A percentile compares a stretch with the other conserved stretches of the same genome.
Conservation (phyloP, 306 rosid genomes). For the Cucumis hystrix region DNA sequence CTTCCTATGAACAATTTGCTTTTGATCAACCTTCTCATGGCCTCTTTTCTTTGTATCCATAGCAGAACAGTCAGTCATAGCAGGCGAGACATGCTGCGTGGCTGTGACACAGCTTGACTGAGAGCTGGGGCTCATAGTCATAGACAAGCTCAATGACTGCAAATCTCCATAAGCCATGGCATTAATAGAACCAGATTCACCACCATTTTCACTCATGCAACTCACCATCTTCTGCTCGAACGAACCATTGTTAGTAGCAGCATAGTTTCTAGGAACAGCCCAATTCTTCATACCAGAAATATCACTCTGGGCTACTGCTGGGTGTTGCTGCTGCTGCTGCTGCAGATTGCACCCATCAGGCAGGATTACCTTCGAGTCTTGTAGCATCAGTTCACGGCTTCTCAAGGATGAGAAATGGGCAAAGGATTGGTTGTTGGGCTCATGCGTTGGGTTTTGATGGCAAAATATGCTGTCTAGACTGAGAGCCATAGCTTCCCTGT, state of each 20-base stretch:
- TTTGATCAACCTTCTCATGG: constrained; percentile 43
- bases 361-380: constrained; percentile 27
- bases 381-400: constrained; percentile 26
- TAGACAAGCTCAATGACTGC: constrained; percentile 39
- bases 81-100: constrained; percentile 35
- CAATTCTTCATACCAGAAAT: constrained; percentile 35
- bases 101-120: constrained; percentile 72
- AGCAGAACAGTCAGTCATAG: constrained; percentile 28
- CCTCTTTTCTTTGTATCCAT: constrained; percentile 73
- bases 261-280: constrained; percentile 30
- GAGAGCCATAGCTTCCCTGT: constrained; percentile 47
- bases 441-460: constrained; percentile 29
- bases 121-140: constrained; percentile 80
- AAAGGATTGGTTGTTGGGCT: constrained; percentile 16
- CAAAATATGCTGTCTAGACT: constrained; percentile 54
- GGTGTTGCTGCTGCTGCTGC: constrained; percentile 9
- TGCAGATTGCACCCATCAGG: constrained; percentile 25
- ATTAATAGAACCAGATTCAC: constrained; percentile 28
- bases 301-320: constrained; percentile 22
- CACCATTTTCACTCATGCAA: constrained; percentile 38
- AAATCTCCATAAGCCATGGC: constrained; percentile 47
- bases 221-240: constrained; percentile 31
- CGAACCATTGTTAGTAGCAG: not conserved
- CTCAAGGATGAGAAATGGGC: constrained; percentile 8
- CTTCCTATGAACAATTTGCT: constrained; percentile 71